Base-by-base conservation (phyloP, 495 filamentous ascomycete species). In the Hypoxylon crocopeplum region DNA sequence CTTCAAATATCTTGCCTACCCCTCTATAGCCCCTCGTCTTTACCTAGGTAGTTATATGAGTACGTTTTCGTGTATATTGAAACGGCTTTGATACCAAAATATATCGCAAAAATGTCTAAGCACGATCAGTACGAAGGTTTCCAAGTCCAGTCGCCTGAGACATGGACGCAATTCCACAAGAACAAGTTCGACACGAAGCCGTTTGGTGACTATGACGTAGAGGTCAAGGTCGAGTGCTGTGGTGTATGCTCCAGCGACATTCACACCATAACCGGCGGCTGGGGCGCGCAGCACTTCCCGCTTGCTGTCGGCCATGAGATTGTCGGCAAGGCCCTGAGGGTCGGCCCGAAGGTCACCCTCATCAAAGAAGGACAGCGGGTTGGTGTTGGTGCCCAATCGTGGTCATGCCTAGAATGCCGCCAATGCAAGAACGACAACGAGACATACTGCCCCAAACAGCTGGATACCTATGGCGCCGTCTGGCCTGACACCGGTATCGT, bases 361-460 rank as follows among this genome's bases (percentile, higher is more conserved):
- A 75, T 83, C 69, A 81, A 84, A 64, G 64, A 67, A 11, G 82
- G 82, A 49, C 63, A 83, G 67, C 74, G 80, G 1, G 82, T 84
- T n/a, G 82, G 82, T 52, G 82, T 85, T 25, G 82, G 82, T 34
- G 82, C 82, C 20, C 82, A 85, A 56, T 74, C 68, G 16, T 82
- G 74, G 61, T 77, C 81, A 5, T 84, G 82, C 72, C 64, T 84
- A 8, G 64, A 81, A 12, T 84, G 81, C 71, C 73, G 75, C 44
- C 81, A 82, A 54, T 84, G 81, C 77, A 84, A 82, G 64, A 77
- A 75, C 55, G 79, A 83, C 46, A 83, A 84, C 54, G 82, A 84
- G 70, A 82, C 79, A 1, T 83, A 84, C 69, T 84, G 82, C 71
- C 46, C 64, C 13, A 63, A 83, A 51, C 80, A 83, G 62, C 40